Conservation (phyloP, 768 basidiomycete species). For the Kondoa malvinella region DNA sequence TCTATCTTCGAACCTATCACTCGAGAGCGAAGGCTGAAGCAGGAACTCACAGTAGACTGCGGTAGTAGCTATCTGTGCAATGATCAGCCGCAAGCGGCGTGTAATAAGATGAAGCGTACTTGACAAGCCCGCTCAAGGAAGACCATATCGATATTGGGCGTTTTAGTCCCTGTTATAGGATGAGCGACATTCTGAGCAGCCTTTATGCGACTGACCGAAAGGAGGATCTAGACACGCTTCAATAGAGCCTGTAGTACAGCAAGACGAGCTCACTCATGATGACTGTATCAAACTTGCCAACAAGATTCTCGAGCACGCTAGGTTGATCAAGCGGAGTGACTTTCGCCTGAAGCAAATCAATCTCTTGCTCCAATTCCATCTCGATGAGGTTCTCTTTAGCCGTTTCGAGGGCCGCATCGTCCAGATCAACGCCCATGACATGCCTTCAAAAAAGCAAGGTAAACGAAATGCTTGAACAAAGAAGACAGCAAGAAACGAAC, state of each 20-base stretch:
- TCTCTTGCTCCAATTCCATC: conserved; percentile 23
- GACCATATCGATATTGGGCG: conserved; percentile 26
- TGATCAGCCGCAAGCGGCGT: neutral
- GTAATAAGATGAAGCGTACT: conserved; percentile 6
- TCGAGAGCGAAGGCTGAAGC: neutral
- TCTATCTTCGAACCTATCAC: neutral
- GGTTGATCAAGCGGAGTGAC: conserved; percentile 10
- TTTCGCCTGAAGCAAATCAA: conserved; percentile 22
- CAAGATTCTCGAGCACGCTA: conserved; percentile 9
- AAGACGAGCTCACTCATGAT: conserved; percentile 4
- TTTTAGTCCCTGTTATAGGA: conserved; percentile 26
- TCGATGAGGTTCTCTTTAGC: conserved; percentile 25
- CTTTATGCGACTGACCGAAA: neutral
- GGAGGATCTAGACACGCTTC: neutral
- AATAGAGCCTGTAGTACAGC: neutral
- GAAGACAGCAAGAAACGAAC: conserved; percentile 10
- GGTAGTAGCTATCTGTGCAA: conserved; percentile 21
- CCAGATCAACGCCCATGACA: conserved; percentile 25
- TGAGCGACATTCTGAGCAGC: neutral
- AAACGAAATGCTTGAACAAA: neutral
- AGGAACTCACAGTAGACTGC: conserved; percentile 23
- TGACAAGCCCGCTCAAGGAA: conserved; percentile 26
- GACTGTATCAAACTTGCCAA: conserved; percentile 17
- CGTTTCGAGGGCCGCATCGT: conserved; percentile 21
- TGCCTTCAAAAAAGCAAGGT: conserved; percentile 11